Evolutionary conservation across 805 yeast species (phyloP), one percentile per base, ranked within the genome.

Genomic region (Cephaloascus fragrans): DNA sequence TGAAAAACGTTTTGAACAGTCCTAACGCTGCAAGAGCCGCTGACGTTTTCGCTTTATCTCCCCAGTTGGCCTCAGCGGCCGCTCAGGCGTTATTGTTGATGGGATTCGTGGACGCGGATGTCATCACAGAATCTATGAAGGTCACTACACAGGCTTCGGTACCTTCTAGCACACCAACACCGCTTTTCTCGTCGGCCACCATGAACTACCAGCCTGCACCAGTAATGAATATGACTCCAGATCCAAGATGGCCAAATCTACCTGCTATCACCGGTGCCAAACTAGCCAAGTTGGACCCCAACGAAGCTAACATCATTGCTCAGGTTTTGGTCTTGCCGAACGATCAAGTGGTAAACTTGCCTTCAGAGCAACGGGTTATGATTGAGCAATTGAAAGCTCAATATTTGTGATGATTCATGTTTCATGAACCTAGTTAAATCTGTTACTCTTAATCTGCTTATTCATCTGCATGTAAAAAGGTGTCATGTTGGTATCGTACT

Each of bases 51-150:
- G 66, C 64, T 40, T 60, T 73, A 48, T 60, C 76, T 45, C 78
- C 79, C 15, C 59, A 76, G 36, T 59, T 83, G 33, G 81, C 88
- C 3, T 61, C 76, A 2, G 71, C 84, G 1, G 79, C 85, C 1
- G 77, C 89, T 0, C 93, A 83, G 53, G 83, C 88, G 2, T 62
- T 83, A 44, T 59, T 83, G 16, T 64, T 82, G 36, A 83, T 83
- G 89, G 94, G 93, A 1, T 68, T 83, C 34, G 75, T 83, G 18
- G 84, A 82, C 52, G 66, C 70, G 31, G 77, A 75, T 35, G 82
- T 80, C n/a, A 75, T 83, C n/a, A 67, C 69, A 28, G 74, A 77
- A 43, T 75, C 84, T 3, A 55, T 67, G 61, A 61, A 58, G 36
- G 17, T 39, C 42, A 3, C 41, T 37, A 14, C 42, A 23, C 36